Percentiles rank a stretch among this genome's conserved stretches.
These are phyloP conservation scores for Cryphonectria naterciae DNA, from an alignment of 2,329 filamentous ascomycete species.

Conservation along the genomic window DNA sequence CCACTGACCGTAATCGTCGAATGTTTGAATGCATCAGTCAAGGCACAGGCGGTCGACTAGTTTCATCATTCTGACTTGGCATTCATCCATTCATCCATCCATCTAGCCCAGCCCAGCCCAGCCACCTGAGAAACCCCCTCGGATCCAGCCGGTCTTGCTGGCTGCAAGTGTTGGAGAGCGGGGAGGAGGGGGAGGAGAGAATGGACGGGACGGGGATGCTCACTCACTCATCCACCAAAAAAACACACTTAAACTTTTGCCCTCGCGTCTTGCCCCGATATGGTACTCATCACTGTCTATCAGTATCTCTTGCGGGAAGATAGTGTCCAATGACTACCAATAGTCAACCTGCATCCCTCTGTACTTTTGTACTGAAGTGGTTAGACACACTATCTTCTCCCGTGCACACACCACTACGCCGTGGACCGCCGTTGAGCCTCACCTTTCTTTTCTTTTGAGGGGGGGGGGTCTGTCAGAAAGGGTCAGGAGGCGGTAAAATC, in stretches of 20 bases:
- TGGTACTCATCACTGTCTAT: background rate
- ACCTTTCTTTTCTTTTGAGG: background rate
- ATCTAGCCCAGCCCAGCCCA: background rate
- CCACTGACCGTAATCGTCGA: background rate
- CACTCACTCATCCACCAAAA: background rate
- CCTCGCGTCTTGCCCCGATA: background rate
- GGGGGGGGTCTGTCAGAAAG: too few species aligned
- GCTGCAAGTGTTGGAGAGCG: background rate
- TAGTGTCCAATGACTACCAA: background rate
- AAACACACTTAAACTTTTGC: background rate
- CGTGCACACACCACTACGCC: background rate
- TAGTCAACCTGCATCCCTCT: background rate
- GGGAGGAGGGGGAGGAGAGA: background rate
- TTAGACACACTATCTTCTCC: background rate
- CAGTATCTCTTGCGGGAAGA: background rate
- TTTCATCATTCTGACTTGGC: background rate
- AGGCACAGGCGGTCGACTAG: background rate
- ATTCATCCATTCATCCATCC: background rate
- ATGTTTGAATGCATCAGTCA: background rate
- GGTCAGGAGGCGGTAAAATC: too few species aligned
- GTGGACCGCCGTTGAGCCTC: background rate
- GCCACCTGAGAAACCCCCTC: background rate
- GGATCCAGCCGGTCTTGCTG: background rate
- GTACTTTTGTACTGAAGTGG: background rate
- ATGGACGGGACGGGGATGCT: background rate